Evolutionary conservation across 2,329 filamentous ascomycete species (phyloP).

Genomic region (Scytalidium sp.): DNA sequence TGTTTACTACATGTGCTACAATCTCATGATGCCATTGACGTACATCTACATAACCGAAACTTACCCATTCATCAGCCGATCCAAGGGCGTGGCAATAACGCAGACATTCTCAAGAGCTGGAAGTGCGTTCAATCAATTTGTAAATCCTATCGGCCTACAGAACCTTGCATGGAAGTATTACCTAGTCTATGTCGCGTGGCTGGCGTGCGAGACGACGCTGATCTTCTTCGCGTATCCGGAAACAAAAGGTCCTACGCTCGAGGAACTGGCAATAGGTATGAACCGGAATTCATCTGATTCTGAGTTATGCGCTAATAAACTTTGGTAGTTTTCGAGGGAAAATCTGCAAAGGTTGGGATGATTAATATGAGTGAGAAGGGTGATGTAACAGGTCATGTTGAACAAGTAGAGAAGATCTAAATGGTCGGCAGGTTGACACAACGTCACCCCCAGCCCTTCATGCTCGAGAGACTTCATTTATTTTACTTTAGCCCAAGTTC

Average conservation of each 20-base stretch:
- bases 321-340: neutral
- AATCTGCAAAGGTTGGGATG: neutral
- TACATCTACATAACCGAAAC: conserved; percentile 9
- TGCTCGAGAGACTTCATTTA: no score
- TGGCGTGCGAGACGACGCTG: conserved; percentile 10
- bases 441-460: no score
- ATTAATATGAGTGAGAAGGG: neutral
- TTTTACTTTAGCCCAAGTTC: no score
- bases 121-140: conserved; percentile 29
- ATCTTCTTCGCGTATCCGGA: conserved; percentile 29
- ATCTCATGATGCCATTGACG: conserved; percentile 15
- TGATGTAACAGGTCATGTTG: neutral
- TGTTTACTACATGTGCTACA: conserved; percentile 33
- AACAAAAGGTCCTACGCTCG: conserved; percentile 35
- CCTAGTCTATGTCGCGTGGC: conserved; percentile 32
- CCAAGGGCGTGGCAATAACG: conserved; percentile 2
- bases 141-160: conserved; percentile 36
- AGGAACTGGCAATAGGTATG: conserved; percentile 31
- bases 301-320: neutral
- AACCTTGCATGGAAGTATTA: conserved; percentile 36
- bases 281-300: neutral
- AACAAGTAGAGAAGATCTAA: neutral
- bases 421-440: no score
- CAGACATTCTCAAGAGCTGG: conserved; percentile 3
- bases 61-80: conserved; percentile 6